Evolutionary conservation across 2,329 filamentous ascomycete genomes (phyloP), one percentile per base, ranked within the genome.

Genomic region (Tolypocladium pustulatum): DNA sequence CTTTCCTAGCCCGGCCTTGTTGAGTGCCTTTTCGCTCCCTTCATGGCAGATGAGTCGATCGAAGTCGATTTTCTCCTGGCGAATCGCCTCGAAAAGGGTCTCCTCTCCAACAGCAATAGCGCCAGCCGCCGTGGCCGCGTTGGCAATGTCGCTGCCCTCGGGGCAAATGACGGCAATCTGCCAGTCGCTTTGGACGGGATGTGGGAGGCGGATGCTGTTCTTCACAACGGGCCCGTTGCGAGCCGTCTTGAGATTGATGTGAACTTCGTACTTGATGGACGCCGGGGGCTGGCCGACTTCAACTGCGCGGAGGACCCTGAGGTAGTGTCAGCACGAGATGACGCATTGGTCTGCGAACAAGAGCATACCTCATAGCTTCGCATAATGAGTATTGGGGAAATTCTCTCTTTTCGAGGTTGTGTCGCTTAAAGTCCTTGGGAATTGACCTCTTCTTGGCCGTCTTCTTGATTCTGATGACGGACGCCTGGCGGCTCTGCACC

Each of bases 81-180:
- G 81, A 61, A 99, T 86, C 57, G 84, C 80, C 57, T 91, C 85
- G 70, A 99, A 96, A 5, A 99, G 79, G 2, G 87, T 84, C 46
- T 96, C 88, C 70, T 97, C 89, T 62, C 94, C 94, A 1, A 92
- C 90, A 4, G 93, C 78, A 1, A 86, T 81, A 20, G 94, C 95
- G 57, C 94, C 95, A 0, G 89, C 88, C 12, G 83, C 81, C 38
- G 81, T 81, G 4, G 95, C 94, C 56, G 90, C 87, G 64, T 83
- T 80, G 57, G 87, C 91, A 56, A 85, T 81, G 62, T 85, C 81
- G 63, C 89, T 91, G 64, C 86, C 87, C 58, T 93, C 88, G n/a
- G 90, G 86, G 71, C 89, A 93, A 65, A 99, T 90, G 58, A 97
- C 94, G 69, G 88, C 94, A 68, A 99, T 91, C 62, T 87, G 86